Evolutionary conservation across 257 asterid genomes (phyloP).

Genomic region (Jacaranda mimosifolia): DNA sequence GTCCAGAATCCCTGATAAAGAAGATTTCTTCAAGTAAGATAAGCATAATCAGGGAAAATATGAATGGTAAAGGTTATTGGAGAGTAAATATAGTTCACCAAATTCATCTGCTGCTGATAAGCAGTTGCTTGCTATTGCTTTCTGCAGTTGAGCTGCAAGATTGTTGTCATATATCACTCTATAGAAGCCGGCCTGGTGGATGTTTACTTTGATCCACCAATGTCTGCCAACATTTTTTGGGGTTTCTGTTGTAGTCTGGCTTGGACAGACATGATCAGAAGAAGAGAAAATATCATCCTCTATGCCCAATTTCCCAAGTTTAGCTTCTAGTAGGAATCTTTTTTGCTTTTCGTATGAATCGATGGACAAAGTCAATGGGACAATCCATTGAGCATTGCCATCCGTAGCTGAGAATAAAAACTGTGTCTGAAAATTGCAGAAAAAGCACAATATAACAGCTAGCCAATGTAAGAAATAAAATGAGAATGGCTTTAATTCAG

Average conservation of each 20-base stretch:
- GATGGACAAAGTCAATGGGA: conserved; percentile 50
- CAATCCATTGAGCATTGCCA: conserved; percentile 47
- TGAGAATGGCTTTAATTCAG: background rate
- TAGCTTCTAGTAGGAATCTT: conserved; percentile 45
- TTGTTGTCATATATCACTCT: conserved; percentile 51
- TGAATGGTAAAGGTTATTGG: background rate
- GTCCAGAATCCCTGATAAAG: conserved; percentile 50
- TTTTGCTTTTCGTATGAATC: conserved; percentile 42
- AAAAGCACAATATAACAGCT: background rate
- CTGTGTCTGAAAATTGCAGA: conserved; percentile 38
- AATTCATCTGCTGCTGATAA: conserved; percentile 53
- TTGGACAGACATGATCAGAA: conserved; percentile 13
- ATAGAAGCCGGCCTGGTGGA: conserved; percentile 53
- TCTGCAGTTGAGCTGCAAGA: conserved; percentile 40
- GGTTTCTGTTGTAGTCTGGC: background rate
- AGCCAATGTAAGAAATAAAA: background rate
- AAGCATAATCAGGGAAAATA: no score
- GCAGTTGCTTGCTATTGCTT: conserved; percentile 41
- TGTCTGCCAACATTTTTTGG: conserved; percentile 1
- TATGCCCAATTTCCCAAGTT: conserved; percentile 35
- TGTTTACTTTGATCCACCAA: conserved; percentile 54
- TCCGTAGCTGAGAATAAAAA: conserved; percentile 42
- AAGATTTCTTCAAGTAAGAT: background rate
- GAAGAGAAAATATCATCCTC: conserved; percentile 25
- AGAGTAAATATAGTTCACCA: conserved; percentile 22